Percentiles rank a stretch among this genome's conserved stretches.
These are phyloP conservation scores for Aspergillus persii DNA, from an alignment of 2,329 filamentous ascomycete genomes.

Conservation along the genomic window DNA sequence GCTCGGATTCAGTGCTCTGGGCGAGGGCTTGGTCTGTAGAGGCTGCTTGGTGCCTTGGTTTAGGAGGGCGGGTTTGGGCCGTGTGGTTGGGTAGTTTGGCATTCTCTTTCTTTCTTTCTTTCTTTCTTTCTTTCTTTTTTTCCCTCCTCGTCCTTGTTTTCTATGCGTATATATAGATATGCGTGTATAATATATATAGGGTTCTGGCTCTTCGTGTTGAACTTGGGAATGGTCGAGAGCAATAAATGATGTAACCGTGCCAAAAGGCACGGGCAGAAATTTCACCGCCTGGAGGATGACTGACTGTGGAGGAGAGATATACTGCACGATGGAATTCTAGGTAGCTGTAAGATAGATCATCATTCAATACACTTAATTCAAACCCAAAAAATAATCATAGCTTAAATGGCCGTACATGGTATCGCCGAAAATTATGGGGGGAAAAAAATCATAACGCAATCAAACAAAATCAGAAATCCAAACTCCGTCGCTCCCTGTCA, in stretches of 20 bases:
- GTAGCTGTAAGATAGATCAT: too few relatives aligned
- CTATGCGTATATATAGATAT: too few relatives aligned
- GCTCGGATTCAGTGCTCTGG: neutral
- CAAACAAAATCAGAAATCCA: neutral
- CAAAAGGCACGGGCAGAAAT: too few relatives aligned
- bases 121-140: neutral
- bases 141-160: too few relatives aligned
- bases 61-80: neutral
- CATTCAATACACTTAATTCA: too few relatives aligned
- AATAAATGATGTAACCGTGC: too few relatives aligned
- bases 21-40: neutral
- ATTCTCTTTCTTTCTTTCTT: neutral
- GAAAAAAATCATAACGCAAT: neutral
- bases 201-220: too few relatives aligned
- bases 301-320: too few relatives aligned
- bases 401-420: neutral
- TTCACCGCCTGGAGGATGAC: too few relatives aligned
- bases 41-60: neutral
- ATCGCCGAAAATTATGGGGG: neutral
- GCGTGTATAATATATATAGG: too few relatives aligned
- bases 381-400: neutral
- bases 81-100: neutral
- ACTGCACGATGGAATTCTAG: too few relatives aligned
- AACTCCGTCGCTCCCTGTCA: constrained; percentile 8
- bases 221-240: too few relatives aligned